phyloP scores from a whole-genome alignment of 371 early-diverging fungal species.

The Haplosporangium sp. region DNA sequence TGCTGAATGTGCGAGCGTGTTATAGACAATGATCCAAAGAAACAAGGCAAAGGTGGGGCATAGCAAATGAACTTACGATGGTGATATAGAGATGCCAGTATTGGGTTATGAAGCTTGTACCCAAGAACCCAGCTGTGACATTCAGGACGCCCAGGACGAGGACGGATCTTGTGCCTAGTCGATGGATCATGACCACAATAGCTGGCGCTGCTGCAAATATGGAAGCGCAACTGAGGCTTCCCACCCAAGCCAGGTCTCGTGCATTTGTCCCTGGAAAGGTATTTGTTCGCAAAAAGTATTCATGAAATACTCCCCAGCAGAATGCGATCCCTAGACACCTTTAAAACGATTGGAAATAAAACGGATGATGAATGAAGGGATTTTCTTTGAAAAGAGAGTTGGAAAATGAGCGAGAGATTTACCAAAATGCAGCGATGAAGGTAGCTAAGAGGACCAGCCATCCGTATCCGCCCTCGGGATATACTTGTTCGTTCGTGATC shows the following conservation, averaged over 20 bases:
- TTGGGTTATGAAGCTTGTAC: conserved; percentile 13
- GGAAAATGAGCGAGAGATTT: not conserved
- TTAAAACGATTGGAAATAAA: not conserved
- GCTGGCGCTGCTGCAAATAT: conserved; percentile 26
- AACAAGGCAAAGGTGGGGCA: not conserved
- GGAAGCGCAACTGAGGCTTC: conserved; percentile 21
- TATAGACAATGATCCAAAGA: not conserved
- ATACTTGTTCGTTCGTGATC: not conserved
- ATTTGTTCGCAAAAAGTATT: conserved; percentile 16
- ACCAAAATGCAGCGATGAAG: conserved; percentile 22
- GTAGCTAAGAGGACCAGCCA: conserved; percentile 20
- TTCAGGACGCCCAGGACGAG: conserved; percentile 8
- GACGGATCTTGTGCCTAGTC: conserved; percentile 4
- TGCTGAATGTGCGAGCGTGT: too few relatives aligned
- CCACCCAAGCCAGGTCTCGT: conserved; percentile 20
- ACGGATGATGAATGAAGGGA: not conserved
- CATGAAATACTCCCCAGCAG: conserved; percentile 33
- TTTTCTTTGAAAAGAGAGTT: too few relatives aligned
- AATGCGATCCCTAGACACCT: conserved; percentile 30
- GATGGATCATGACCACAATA: conserved; percentile 8
- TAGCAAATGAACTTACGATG: not conserved
- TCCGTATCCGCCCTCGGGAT: conserved; percentile 30
- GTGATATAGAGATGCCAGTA: conserved; percentile 28
- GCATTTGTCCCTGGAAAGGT: conserved; percentile 10
- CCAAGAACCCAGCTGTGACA: conserved; percentile 11